Conservation (phyloP, 164 flowering plant species). For the Stephania yunnanensis region DNA sequence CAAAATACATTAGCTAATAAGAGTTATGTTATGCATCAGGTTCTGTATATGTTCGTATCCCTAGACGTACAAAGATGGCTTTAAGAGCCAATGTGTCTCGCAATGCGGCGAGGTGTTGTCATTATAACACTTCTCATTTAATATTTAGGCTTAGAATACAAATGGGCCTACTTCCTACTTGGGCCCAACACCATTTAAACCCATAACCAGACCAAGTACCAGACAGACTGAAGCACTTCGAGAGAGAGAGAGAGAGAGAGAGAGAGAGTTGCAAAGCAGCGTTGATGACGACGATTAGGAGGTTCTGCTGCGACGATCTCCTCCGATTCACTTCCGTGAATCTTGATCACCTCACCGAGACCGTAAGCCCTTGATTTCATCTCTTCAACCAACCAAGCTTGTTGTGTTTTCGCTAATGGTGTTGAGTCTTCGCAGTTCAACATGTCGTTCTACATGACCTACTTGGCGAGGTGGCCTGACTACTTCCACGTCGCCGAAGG, state of each 20-base stretch:
- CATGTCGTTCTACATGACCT: constrained; percentile 97
- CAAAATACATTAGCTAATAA: too few relatives aligned
- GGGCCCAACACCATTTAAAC: not conserved
- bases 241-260: constrained; percentile 8
- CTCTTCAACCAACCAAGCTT: not conserved
- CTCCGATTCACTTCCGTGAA: constrained; percentile 81
- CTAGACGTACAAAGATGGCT: too few relatives aligned
- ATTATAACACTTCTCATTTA: too few relatives aligned
- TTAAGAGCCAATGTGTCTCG: too few relatives aligned
- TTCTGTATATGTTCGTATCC: too few relatives aligned
- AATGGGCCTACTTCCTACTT: not conserved
- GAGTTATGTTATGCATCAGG: too few relatives aligned
- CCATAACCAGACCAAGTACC: not conserved
- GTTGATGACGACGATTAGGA: constrained; percentile 72
- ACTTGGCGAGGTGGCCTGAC: constrained; percentile 93
- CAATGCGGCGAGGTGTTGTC: too few relatives aligned
- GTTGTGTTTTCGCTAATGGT: not conserved
- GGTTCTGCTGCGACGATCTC: constrained; percentile 91
- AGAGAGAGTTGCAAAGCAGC: constrained; percentile 3
- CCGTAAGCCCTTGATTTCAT: constrained; percentile 32
- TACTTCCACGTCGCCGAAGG: constrained; percentile 89
- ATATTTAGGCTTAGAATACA: too few relatives aligned
- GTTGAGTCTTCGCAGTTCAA: constrained; percentile 58
- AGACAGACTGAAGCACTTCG: not conserved
- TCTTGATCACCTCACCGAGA: constrained; percentile 83